Conservation (phyloP, 1,284 basidiomycete genomes). For the Malassezia cuniculi region DNA sequence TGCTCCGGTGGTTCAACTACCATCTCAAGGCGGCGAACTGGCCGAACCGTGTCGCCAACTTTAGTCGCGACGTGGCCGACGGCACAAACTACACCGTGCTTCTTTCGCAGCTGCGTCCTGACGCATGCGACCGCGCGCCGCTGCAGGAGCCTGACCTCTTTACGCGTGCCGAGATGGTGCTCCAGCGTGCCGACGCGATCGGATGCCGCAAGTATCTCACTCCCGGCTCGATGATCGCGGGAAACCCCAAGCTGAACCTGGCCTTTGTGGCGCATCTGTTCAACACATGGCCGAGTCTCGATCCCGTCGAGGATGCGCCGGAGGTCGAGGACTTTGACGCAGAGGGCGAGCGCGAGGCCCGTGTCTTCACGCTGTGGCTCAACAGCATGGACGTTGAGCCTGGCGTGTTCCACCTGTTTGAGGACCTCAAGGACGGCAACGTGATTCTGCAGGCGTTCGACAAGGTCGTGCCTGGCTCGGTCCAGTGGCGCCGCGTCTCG, state of each 20-base stretch:
- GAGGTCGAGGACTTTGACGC: slow-evolving; percentile 94
- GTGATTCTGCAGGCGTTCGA: slow-evolving; percentile 90
- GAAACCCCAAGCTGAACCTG: slow-evolving; percentile 95
- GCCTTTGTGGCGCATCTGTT: slow-evolving; percentile 97
- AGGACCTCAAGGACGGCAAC: slow-evolving; percentile 80
- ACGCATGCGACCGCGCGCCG: slow-evolving; percentile 80
- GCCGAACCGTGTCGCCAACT: slow-evolving; percentile 73
- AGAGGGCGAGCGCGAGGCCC: slow-evolving; percentile 91
- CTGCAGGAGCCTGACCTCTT: slow-evolving; percentile 71
- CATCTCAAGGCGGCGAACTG: slow-evolving; percentile 91
- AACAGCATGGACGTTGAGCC: slow-evolving; percentile 94
- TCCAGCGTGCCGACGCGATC: slow-evolving; percentile 84
- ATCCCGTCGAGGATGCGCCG: slow-evolving; percentile 69
- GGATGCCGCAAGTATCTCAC: slow-evolving; percentile 93
- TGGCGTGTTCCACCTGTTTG: slow-evolving; percentile 87
- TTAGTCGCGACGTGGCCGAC: slow-evolving; percentile 84
- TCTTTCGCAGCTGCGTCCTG: slow-evolving; percentile 76
- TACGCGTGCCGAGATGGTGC: slow-evolving; percentile 73
- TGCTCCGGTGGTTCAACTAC: slow-evolving; percentile 96
- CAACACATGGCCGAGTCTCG: slow-evolving; percentile 70
- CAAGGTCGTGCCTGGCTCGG: slow-evolving; percentile 79
- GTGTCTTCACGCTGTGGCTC: slow-evolving; percentile 94
- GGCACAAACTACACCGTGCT: slow-evolving; percentile 95
- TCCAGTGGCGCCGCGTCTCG: slow-evolving; percentile 82
- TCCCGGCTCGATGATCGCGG: slow-evolving; percentile 72